phyloP scores from a whole-genome alignment of 129 eudicot species.

The Pittosporum tobira region DNA sequence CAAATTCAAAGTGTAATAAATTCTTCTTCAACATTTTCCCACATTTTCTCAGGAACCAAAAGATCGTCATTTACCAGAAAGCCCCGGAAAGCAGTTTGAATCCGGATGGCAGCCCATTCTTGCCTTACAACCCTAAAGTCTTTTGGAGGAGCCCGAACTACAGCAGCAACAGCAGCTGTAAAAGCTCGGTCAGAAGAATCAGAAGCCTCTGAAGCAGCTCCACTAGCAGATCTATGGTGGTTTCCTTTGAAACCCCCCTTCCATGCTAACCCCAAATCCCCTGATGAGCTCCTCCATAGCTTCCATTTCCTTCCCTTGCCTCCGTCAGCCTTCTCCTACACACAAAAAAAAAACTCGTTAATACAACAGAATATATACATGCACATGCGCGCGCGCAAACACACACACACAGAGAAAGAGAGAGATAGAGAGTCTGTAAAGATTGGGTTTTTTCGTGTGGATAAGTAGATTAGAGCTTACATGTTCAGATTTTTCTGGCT shows the following conservation, averaged over 20 bases:
- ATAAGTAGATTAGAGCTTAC: conserved; percentile 33
- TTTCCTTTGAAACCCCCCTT: conserved; percentile 64
- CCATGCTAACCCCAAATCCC: conserved; percentile 60
- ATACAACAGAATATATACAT: background rate
- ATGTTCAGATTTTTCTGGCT: conserved; percentile 52
- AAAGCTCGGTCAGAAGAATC: conserved; percentile 47
- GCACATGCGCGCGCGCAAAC: no score
- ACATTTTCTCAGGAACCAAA: conserved; percentile 6
- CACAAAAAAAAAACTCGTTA: background rate
- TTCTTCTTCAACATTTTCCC: background rate
- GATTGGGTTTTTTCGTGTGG: conserved; percentile 20
- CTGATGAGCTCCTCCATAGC: conserved; percentile 85
- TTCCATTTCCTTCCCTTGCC: conserved; percentile 69
- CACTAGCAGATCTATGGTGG: conserved; percentile 10
- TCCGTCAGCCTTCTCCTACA: conserved; percentile 54
- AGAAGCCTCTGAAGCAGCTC: conserved; percentile 43
- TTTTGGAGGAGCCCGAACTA: conserved; percentile 77
- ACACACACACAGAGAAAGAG: no score
- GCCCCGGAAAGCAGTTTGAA: conserved; percentile 94
- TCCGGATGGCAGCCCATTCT: conserved; percentile 98
- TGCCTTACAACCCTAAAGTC: conserved; percentile 74
- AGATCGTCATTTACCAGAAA: conserved; percentile 55
- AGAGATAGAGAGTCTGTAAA: no score
- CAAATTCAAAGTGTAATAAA: no score
- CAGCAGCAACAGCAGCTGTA: conserved; percentile 83